Percentiles rank a stretch among this genome's conserved stretches.
Conservation (phyloP, 1,284 basidiomycete species). For the Xerocomus nothofagi region DNA sequence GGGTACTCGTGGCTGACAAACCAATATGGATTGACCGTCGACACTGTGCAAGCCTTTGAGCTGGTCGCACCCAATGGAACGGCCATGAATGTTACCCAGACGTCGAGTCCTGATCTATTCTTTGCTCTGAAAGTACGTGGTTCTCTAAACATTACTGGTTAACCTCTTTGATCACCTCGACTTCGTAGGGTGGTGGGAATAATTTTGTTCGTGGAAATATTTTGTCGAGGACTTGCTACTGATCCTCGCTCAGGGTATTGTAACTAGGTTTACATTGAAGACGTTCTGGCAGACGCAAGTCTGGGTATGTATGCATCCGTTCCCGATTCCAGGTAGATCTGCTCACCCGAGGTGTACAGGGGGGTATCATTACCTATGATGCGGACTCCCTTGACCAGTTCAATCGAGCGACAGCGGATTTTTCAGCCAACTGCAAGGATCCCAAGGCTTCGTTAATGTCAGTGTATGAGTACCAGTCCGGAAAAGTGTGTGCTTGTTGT, state of each 20-base stretch:
- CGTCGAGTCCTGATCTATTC: constrained; percentile 44
- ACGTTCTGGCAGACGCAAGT: constrained; percentile 54
- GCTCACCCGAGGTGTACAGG: constrained; percentile 37
- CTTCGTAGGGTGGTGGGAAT: constrained; percentile 50
- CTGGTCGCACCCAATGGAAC: constrained; percentile 45
- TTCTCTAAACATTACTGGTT: neutral
- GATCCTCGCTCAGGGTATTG: constrained; percentile 49
- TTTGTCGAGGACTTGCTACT: neutral
- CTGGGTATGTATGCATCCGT: constrained; percentile 45
- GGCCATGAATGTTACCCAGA: constrained; percentile 39
- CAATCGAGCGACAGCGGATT: constrained; percentile 47
- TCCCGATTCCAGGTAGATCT: neutral
- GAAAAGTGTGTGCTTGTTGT: constrained; percentile 33
- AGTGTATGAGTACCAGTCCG: constrained; percentile 46
- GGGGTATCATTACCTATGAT: constrained; percentile 50
- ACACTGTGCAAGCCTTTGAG: constrained; percentile 47
- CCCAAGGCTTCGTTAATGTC: constrained; percentile 59
- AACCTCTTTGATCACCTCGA: neutral
- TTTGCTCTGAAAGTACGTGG: constrained; percentile 44
- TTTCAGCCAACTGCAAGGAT: constrained; percentile 48
- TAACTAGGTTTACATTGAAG: constrained; percentile 56
- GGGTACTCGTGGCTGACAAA: constrained; percentile 22
- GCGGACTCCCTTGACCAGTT: constrained; percentile 17
- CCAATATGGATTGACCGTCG: constrained; percentile 47
- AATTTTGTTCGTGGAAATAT: constrained; percentile 50